Conservation (phyloP, 805 yeast species). For the Saturnispora hagleri region DNA sequence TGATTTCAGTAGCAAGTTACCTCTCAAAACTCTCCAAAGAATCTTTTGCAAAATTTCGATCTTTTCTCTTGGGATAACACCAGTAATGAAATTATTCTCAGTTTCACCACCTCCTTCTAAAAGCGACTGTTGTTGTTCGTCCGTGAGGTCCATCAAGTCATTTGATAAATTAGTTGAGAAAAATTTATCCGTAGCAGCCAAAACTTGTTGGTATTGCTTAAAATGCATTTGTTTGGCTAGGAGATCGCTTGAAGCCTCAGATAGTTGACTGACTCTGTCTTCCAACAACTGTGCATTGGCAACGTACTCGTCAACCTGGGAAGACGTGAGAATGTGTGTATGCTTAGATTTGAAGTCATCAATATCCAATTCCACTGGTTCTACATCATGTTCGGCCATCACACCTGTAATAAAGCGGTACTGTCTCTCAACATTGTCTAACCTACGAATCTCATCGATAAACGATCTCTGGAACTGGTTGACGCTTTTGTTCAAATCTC, state of each 20-base stretch:
- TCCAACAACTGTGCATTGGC: conserved; percentile 60
- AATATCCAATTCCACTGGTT: conserved; percentile 16
- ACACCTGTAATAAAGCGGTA: conserved; percentile 45
- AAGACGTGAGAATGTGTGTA: conserved; percentile 19
- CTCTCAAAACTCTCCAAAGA: conserved; percentile 87
- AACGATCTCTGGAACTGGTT: conserved; percentile 85
- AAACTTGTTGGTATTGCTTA: conserved; percentile 61
- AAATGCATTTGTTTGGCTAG: conserved; percentile 53
- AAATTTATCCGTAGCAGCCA: conserved; percentile 41
- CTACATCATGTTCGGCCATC: conserved; percentile 33
- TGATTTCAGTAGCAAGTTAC: conserved; percentile 74
- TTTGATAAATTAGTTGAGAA: conserved; percentile 25
- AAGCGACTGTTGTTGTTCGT: conserved; percentile 27
- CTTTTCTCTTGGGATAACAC: conserved; percentile 69
- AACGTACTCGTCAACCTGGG: conserved; percentile 61
- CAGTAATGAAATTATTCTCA: conserved; percentile 53
- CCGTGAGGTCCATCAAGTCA: conserved; percentile 24
- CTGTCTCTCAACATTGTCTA: conserved; percentile 87
- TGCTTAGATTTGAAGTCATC: conserved; percentile 17
- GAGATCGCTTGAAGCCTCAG: conserved; percentile 58
- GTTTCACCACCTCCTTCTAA: conserved; percentile 31
- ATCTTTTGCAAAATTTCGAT: conserved; percentile 68
- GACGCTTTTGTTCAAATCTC: conserved; percentile 80
- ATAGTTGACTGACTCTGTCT: conserved; percentile 61
- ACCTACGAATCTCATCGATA: conserved; percentile 74